Evolutionary conservation across 192 early-diverging fungal species (phyloP).

Genomic region (Phlyctochytrium arcticum): DNA sequence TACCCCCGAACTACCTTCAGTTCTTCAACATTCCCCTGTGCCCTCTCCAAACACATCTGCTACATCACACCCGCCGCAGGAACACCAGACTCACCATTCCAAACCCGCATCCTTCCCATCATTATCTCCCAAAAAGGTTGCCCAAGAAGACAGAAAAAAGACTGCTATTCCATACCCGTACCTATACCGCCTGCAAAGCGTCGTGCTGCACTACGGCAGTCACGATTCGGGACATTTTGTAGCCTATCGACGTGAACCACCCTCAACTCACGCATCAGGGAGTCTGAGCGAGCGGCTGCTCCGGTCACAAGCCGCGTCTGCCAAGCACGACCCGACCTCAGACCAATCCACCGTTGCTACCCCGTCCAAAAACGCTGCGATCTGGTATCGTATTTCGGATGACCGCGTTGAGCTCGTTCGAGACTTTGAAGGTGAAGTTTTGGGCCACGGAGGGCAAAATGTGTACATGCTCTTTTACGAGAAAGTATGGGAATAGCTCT

Average conservation of each 20-base stretch:
- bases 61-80: too few relatives aligned
- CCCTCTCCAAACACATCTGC: too few relatives aligned
- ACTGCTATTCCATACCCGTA: slow-evolving; percentile 20
- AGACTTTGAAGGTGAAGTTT: slow-evolving; percentile 39
- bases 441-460: slow-evolving; percentile 35
- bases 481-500: background rate
- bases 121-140: too few relatives aligned
- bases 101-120: too few relatives aligned
- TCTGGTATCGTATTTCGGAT: slow-evolving; percentile 74
- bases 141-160: background rate
- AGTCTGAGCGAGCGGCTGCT: slow-evolving; percentile 7
- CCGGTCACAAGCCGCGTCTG: background rate
- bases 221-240: slow-evolving; percentile 92
- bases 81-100: too few relatives aligned
- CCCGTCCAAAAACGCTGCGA: background rate
- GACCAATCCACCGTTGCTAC: background rate
- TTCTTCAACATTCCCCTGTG: too few relatives aligned
- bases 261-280: background rate
- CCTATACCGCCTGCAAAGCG: slow-evolving; percentile 68
- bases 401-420: slow-evolving; percentile 38
- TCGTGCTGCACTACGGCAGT: slow-evolving; percentile 79
- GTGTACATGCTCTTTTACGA: slow-evolving; percentile 59
- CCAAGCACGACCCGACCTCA: background rate
- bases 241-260: slow-evolving; percentile 59
- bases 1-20: too few relatives aligned